Conservation (phyloP, 345 rosid genomes). For the Hypericum perforatum region DNA sequence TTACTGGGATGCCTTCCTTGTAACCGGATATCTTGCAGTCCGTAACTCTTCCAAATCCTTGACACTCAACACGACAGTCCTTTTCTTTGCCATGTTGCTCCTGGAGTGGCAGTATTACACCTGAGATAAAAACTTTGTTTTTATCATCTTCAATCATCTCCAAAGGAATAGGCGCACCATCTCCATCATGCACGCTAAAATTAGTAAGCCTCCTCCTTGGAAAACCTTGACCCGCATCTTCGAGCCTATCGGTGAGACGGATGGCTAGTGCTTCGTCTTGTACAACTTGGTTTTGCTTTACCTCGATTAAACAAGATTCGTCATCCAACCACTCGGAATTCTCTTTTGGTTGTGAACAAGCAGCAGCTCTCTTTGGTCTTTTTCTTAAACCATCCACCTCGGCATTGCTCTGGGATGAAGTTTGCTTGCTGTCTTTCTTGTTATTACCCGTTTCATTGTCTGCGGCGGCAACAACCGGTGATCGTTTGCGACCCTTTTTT, state of each 20-base stretch:
- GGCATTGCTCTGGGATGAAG: no score
- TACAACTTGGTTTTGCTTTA: neutral
- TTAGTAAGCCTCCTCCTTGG: conserved; percentile 19
- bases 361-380: neutral
- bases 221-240: conserved; percentile 3
- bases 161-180: conserved; percentile 17
- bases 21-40: conserved; percentile 22
- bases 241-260: conserved; percentile 10
- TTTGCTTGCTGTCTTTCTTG: no score
- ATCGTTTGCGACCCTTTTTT: no score
- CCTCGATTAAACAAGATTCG: neutral
- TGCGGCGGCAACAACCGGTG: no score
- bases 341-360: no score
- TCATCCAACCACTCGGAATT: neutral
- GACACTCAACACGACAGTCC: conserved; percentile 16
- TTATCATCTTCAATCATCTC: conserved; percentile 23
- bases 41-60: conserved; percentile 25
- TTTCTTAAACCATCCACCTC: neutral
- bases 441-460: no score
- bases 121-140: conserved; percentile 18
- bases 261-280: conserved; percentile 4
- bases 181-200: conserved; percentile 17
- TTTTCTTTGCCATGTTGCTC: conserved; percentile 8
- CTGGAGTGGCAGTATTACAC: conserved; percentile 17
- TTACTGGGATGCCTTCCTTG: conserved; percentile 21